Conservation (phyloP, 2,329 filamentous ascomycete genomes). For the Aspergillus ibericus region DNA sequence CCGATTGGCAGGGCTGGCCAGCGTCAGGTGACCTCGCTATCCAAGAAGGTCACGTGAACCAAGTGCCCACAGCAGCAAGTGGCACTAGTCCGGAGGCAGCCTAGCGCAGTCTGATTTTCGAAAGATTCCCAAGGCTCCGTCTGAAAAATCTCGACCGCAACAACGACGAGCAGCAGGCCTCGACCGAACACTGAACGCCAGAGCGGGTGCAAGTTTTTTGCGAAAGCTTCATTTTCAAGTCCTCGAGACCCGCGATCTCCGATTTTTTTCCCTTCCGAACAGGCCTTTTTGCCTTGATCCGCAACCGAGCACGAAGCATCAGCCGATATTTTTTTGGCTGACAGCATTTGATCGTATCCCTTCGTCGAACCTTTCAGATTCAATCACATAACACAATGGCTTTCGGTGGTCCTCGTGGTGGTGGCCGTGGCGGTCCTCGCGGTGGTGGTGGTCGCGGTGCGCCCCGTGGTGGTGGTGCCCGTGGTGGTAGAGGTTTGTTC, state of each 20-base stretch:
- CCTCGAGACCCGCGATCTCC: constrained; percentile 12
- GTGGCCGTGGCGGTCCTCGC: constrained; percentile 27
- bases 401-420: constrained; percentile 32
- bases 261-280: constrained; percentile 11
- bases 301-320: constrained; percentile 7
- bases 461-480: constrained; percentile 33
- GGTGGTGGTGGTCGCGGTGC: constrained; percentile 46
- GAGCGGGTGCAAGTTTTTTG: constrained; percentile 25
- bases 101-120: constrained; percentile 42
- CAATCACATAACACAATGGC: constrained; percentile 31
- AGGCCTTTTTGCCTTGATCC: constrained; percentile 4
- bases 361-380: constrained; percentile 9
- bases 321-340: constrained; percentile 13
- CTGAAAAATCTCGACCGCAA: constrained; percentile 41
- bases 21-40: constrained; percentile 33
- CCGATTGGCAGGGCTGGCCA: constrained; percentile 25
- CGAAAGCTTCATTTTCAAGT: constrained; percentile 23
- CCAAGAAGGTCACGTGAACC: constrained; percentile 20
- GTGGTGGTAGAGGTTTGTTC: constrained; percentile 37
- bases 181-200: constrained; percentile 32
- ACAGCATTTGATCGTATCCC: constrained; percentile 8
- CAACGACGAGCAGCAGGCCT: constrained; percentile 39
- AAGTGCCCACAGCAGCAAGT: constrained; percentile 19
- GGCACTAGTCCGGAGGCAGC: constrained; percentile 23
- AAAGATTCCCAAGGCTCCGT: constrained; percentile 40